Conservation (phyloP, 2,329 filamentous ascomycete species). For the Beauveria sp. region DNA sequence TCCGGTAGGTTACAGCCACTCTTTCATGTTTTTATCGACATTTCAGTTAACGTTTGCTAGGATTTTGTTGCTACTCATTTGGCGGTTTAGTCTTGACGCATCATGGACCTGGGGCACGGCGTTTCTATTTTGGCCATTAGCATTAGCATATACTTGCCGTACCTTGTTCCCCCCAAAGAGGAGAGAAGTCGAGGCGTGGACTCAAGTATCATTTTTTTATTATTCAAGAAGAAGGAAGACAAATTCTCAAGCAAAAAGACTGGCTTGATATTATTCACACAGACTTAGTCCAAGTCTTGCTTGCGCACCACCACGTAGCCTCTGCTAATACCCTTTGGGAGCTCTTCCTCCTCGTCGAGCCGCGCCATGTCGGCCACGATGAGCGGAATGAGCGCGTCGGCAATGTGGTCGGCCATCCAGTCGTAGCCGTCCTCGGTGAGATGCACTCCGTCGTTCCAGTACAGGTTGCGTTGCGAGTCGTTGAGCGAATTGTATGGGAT, state of each 20-base stretch:
- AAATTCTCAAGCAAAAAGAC: not conserved
- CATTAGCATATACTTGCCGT: slow-evolving; percentile 5
- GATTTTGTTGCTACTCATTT: slow-evolving; percentile 50
- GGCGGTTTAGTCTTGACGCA: slow-evolving; percentile 25
- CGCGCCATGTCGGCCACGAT: slow-evolving; percentile 17
- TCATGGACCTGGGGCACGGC: not conserved
- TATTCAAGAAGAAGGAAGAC: not conserved
- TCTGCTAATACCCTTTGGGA: slow-evolving; percentile 37
- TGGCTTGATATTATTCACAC: not conserved
- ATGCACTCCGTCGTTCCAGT: slow-evolving; percentile 57
- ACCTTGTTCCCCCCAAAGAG: not conserved
- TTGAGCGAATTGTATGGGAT: slow-evolving; percentile 47
- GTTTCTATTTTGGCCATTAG: not conserved
- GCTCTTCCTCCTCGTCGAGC: slow-evolving; percentile 41
- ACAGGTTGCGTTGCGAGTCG: slow-evolving; percentile 34
- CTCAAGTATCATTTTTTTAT: not conserved
- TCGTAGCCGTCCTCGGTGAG: slow-evolving; percentile 52
- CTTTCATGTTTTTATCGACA: not conserved
- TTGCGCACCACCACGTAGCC: slow-evolving; percentile 48
- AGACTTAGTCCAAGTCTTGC: slow-evolving; percentile 41
- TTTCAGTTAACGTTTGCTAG: slow-evolving; percentile 22
- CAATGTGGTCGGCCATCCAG: slow-evolving; percentile 51
- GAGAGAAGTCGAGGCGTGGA: not conserved
- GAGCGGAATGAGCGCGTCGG: slow-evolving; percentile 42
- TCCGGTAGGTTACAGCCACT: slow-evolving; percentile 42